Evolutionary conservation across 257 asterid genomes (phyloP).

Genomic region (Capsicum rhomboideum): DNA sequence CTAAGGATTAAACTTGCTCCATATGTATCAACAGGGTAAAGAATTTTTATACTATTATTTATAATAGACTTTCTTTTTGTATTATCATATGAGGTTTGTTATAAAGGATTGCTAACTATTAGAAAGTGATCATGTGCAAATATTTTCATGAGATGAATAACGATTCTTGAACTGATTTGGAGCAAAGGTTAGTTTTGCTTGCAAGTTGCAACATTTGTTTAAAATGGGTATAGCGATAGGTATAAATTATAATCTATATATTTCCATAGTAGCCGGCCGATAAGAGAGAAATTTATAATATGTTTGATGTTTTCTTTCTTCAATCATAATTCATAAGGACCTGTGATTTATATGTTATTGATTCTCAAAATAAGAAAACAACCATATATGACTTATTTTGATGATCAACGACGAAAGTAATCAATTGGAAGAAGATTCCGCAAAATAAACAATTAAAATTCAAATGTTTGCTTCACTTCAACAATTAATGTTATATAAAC

Average conservation of each 20-base stretch:
- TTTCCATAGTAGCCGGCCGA: not conserved
- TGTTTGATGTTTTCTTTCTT: not conserved
- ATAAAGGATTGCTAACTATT: too few relatives aligned
- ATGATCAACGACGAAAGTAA: not conserved
- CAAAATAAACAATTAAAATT: not conserved
- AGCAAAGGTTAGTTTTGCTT: too few relatives aligned
- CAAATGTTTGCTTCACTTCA: not conserved
- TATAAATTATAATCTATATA: not conserved
- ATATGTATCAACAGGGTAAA: too few relatives aligned
- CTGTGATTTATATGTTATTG: not conserved
- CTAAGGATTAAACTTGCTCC: too few relatives aligned
- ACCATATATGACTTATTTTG: not conserved
- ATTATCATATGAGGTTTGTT: too few relatives aligned
- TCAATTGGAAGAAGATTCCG: not conserved
- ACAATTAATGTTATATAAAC: too few relatives aligned
- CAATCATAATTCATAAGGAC: not conserved
- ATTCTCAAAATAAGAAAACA: not conserved
- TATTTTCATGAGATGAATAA: too few relatives aligned
- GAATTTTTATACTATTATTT: too few relatives aligned
- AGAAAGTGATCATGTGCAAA: too few relatives aligned
- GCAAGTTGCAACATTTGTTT: too few relatives aligned
- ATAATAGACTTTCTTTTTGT: too few relatives aligned
- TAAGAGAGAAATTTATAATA: not conserved
- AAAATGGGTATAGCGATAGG: not conserved
- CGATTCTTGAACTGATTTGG: too few relatives aligned